These are phyloP conservation scores for Phytophthora hybrid DNA, from an alignment of 352 stramenopile species.

Conservation along the genomic window DNA sequence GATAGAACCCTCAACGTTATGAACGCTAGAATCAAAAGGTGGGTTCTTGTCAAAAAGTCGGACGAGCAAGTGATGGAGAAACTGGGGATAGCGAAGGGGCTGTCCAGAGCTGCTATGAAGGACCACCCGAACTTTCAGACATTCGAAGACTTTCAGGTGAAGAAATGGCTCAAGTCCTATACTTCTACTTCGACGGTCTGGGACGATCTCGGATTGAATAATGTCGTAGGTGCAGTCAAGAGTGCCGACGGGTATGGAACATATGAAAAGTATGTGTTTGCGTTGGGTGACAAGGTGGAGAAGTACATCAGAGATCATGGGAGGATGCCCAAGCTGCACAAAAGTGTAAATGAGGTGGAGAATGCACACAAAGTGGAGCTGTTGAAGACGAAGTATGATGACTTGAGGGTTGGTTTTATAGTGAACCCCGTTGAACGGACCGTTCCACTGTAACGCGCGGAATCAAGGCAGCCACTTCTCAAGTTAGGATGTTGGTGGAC, in stretches of 20 bases:
- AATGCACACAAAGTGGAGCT: no score
- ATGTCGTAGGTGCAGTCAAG: neutral
- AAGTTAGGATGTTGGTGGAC: no score
- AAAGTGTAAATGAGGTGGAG: no score
- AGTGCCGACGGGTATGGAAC: neutral
- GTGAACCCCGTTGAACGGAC: no score
- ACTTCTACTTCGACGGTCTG: neutral
- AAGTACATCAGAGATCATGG: no score
- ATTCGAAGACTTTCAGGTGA: neutral
- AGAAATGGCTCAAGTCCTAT: neutral
- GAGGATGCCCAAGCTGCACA: no score
- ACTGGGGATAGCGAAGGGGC: neutral
- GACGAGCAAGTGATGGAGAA: neutral
- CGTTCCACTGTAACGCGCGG: no score
- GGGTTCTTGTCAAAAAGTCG: neutral
- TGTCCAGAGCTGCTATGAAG: neutral
- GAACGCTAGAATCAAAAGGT: neutral
- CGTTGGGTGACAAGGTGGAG: neutral
- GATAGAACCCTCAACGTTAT: neutral
- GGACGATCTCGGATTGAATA: neutral
- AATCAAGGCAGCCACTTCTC: no score
- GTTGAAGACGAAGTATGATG: no score
- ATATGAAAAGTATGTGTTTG: neutral
- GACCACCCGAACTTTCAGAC: neutral
- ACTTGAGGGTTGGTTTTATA: no score